These are phyloP conservation scores for Populus deltoides DNA, from an alignment of 345 rosid genomes.

Conservation along the genomic window DNA sequence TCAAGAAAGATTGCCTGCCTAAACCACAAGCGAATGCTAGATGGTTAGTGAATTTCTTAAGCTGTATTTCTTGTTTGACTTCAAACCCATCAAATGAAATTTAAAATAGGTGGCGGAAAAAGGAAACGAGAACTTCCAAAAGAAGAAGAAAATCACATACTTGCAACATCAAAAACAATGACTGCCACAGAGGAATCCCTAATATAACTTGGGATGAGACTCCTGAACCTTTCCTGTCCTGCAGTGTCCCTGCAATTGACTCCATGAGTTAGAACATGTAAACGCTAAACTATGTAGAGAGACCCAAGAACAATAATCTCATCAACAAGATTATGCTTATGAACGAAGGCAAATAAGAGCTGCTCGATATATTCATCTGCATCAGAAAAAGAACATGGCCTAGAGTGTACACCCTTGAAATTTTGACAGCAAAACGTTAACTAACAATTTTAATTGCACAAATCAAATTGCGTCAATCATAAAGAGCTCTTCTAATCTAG, in stretches of 20 bases:
- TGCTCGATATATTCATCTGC: neutral
- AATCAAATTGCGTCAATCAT: neutral
- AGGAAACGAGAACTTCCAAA: too few species aligned
- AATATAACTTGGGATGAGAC: slow-evolving; percentile 92
- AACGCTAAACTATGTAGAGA: neutral
- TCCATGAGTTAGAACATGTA: neutral
- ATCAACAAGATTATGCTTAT: neutral
- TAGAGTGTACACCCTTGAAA: neutral
- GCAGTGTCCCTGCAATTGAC: slow-evolving; percentile 76
- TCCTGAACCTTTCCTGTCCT: slow-evolving; percentile 92
- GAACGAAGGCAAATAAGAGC: neutral
- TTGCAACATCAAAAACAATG: slow-evolving; percentile 86
- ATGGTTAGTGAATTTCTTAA: neutral
- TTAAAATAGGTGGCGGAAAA: neutral
- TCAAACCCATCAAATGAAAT: neutral
- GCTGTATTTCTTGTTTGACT: neutral
- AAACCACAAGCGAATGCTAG: slow-evolving; percentile 18
- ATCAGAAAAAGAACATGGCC: neutral
- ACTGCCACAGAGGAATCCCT: slow-evolving; percentile 97
- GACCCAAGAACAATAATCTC: neutral
- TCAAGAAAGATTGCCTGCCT: slow-evolving; percentile 88
- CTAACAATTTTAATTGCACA: neutral
- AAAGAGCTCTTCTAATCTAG: neutral
- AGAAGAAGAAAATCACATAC: slow-evolving; percentile 26
- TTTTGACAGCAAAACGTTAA: neutral